Evolutionary conservation across 1,284 basidiomycete genomes (phyloP).

Genomic region (Omphalotus olearius): DNA sequence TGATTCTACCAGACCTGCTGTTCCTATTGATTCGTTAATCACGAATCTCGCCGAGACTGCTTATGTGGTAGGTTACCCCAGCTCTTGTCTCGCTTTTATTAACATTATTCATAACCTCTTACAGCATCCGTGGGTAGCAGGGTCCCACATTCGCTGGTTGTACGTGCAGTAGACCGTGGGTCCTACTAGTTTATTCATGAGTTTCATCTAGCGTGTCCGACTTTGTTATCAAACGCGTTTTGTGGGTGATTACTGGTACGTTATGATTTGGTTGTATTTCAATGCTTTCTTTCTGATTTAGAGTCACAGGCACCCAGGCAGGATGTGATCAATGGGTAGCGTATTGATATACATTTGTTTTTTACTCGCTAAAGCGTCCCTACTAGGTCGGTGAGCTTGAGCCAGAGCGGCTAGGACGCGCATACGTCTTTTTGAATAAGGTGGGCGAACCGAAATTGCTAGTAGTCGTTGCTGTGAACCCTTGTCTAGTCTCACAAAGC

Average conservation of each 20-base stretch:
- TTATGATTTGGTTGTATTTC: background rate
- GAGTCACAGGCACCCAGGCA: conserved; percentile 38
- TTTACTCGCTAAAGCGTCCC: background rate
- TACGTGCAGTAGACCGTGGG: conserved; percentile 22
- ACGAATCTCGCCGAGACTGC: conserved; percentile 54
- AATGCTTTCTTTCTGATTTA: background rate
- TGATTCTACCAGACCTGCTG: conserved; percentile 29
- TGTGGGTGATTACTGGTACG: conserved; percentile 59
- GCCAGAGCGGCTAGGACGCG: conserved; percentile 53
- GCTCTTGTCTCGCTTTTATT: background rate
- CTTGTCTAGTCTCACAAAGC: conserved; percentile 42
- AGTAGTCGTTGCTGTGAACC: conserved; percentile 3
- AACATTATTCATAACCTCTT: background rate
- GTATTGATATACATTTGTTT: background rate
- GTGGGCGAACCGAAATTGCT: conserved; percentile 20
- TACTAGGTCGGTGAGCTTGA: conserved; percentile 51
- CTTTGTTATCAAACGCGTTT: conserved; percentile 57
- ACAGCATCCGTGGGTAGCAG: conserved; percentile 54
- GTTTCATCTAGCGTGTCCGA: conserved; percentile 42
- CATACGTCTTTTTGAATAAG: conserved; percentile 49
- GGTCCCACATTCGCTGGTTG: conserved; percentile 59
- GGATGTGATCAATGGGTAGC: conserved; percentile 66
- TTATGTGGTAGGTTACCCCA: conserved; percentile 39
- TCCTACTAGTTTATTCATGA: background rate
- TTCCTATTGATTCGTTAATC: conserved; percentile 61